Evolutionary conservation across 495 filamentous ascomycete species (phyloP).

Genomic region (Aspergillus carlsbadensis): DNA sequence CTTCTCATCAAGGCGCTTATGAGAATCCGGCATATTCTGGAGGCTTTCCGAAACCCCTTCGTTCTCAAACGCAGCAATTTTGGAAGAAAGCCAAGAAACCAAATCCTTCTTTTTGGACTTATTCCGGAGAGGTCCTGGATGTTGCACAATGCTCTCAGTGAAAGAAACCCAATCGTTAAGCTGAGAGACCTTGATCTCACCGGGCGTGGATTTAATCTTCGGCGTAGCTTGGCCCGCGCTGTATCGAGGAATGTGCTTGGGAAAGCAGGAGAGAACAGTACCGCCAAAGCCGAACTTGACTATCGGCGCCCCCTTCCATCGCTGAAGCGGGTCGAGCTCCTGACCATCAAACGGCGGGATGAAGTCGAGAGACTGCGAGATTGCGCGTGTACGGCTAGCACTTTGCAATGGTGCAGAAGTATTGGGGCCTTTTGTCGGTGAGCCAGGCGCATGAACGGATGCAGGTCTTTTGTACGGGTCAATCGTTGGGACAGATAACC

Average conservation of each 20-base stretch:
- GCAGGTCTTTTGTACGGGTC: conserved; percentile 66
- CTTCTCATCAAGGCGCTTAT: conserved; percentile 77
- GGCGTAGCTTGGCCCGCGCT: conserved; percentile 67
- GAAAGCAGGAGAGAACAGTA: conserved; percentile 78
- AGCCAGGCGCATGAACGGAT: conserved; percentile 59
- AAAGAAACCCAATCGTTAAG: conserved; percentile 68
- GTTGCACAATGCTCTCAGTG: conserved; percentile 68
- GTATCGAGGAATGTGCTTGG: conserved; percentile 85
- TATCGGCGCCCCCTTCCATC: conserved; percentile 88
- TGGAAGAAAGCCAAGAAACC: conserved; percentile 73
- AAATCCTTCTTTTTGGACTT: conserved; percentile 97
- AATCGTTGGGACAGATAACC: conserved; percentile 42
- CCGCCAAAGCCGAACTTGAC: conserved; percentile 90
- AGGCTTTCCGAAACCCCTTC: conserved; percentile 50
- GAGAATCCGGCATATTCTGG: conserved; percentile 50
- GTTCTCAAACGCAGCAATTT: conserved; percentile 69
- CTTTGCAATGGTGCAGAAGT: conserved; percentile 35
- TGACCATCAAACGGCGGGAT: conserved; percentile 76
- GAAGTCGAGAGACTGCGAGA: conserved; percentile 51
- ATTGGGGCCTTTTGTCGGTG: conserved; percentile 43
- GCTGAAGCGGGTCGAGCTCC: conserved; percentile 71
- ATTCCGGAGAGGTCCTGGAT: conserved; percentile 84
- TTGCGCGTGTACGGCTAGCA: conserved; percentile 27
- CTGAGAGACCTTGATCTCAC: conserved; percentile 74
- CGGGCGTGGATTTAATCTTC: conserved; percentile 79